Percentiles rank a stretch among this genome's conserved stretches.
Conservation (phyloP, 345 rosid species). For the Brassica juncea region DNA sequence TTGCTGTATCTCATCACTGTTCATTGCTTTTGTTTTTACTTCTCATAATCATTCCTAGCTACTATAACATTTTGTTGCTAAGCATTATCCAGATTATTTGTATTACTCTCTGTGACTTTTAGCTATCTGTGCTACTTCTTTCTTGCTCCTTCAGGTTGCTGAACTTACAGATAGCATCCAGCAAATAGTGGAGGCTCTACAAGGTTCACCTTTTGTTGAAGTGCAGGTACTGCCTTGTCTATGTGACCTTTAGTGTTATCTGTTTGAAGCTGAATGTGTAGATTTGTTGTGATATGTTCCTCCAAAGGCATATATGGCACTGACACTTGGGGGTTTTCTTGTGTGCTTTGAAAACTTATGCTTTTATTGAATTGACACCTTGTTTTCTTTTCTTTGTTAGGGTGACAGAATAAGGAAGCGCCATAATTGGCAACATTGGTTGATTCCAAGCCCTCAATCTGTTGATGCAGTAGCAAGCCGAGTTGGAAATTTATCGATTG, state of each 20-base stretch:
- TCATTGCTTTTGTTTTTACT: neutral
- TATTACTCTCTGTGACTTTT: constrained; percentile 15
- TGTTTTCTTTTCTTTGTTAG: constrained; percentile 40
- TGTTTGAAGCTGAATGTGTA: constrained; percentile 1
- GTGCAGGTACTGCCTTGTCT: constrained; percentile 57
- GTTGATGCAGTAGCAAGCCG: constrained; percentile 24
- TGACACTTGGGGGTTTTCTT: neutral
- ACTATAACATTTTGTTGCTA: neutral
- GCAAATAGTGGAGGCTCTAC: constrained; percentile 70
- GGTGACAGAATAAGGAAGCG: constrained; percentile 75
- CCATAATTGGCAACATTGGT: constrained; percentile 66
- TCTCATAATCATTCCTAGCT: constrained; percentile 9
- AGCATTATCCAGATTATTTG: neutral
- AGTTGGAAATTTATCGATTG: constrained; percentile 20
- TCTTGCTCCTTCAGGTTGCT: constrained; percentile 52
- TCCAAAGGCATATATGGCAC: neutral
- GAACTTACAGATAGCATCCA: constrained; percentile 63
- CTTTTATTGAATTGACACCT: neutral
- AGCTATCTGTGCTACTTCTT: constrained; percentile 18
- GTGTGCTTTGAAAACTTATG: neutral
- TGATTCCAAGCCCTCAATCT: constrained; percentile 31
- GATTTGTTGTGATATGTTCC: neutral
- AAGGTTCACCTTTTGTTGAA: constrained; percentile 63
- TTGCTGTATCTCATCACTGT: neutral
- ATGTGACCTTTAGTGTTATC: neutral